Evolutionary conservation across 163 green algal species (phyloP), one percentile per base, ranked within the genome.

Genomic region (Chlamydomonas reinhardtii): DNA sequence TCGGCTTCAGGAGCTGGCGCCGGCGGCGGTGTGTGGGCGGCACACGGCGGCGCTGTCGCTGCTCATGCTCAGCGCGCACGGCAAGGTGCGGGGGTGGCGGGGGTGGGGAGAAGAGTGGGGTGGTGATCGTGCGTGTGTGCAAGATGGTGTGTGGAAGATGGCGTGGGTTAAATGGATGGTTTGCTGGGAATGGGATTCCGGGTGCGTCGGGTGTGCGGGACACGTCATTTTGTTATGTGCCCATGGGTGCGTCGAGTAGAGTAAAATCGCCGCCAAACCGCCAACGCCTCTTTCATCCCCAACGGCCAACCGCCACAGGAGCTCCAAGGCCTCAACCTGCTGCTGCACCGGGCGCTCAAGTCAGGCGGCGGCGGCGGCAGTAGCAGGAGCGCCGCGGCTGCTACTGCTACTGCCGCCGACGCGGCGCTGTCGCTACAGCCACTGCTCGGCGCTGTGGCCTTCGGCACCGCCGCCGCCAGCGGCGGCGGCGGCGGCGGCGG

Each of bases 271-370:
- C n/a, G n/a, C n/a, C n/a, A n/a, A n/a, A n/a, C n/a, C n/a, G n/a
- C n/a, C n/a, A n/a, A n/a, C n/a, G n/a, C n/a, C n/a, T n/a, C n/a
- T n/a, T n/a, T n/a, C n/a, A n/a, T n/a, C n/a, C n/a, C n/a, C n/a
- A n/a, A n/a, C 39, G 39, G 39, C 39, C 39, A 48, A 17, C 27
- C 27, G 3, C 25, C 31, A 25, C 80, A 79, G 80, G 70, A 79
- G 80, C 69, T 79, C 2, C 72, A 82, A 9, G 71, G 82, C 16
- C 71, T 87, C n/a, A 22, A 76, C 59, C 82, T 72, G 34, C 61
- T 87, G 59, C 37, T 87, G 37, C 81, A 81, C 59, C 76, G 66
- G 27, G 39, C 81, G 15, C 81, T 87, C 11, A 37, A 52, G 37
- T 16, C 66, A 5, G 34, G 68, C 68, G 31, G 19, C 34, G 68